Evolutionary conservation across 495 filamentous ascomycete genomes (phyloP).

Genomic region (Penicillium argentinense): DNA sequence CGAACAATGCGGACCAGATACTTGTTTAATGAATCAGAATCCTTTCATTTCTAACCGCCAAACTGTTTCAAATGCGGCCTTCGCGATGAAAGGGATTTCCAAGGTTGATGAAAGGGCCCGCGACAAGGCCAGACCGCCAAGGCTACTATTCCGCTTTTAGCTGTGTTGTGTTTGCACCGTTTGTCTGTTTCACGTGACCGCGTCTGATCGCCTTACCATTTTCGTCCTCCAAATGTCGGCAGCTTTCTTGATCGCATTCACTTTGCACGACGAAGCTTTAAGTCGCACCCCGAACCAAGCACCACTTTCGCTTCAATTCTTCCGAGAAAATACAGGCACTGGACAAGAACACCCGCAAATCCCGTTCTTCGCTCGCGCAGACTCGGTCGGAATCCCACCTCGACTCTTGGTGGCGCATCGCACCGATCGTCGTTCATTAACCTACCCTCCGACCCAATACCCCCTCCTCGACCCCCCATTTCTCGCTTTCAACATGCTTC

Average conservation of each 20-base stretch:
- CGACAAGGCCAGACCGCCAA: too few species aligned
- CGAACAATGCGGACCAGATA: too few species aligned
- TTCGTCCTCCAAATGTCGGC: constrained; percentile 5
- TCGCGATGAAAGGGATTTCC: too few species aligned
- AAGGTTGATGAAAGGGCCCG: too few species aligned
- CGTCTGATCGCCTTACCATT: constrained; percentile 10
- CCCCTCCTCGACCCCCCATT: background rate
- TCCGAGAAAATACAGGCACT: too few species aligned
- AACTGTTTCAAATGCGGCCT: too few species aligned
- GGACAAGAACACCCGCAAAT: too few species aligned
- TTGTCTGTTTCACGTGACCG: constrained; percentile 11
- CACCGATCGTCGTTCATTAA: constrained; percentile 1
- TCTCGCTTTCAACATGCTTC: constrained; percentile 19
- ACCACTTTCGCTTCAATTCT: background rate
- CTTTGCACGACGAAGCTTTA: constrained; percentile 4
- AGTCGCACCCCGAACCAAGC: background rate
- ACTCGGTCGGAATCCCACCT: background rate
- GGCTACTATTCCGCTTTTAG: constrained; percentile 2
- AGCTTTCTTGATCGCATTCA: constrained; percentile 17
- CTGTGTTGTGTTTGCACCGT: constrained; percentile 10
- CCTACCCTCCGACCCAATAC: background rate
- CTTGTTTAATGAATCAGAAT: too few species aligned
- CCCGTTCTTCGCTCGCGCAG: background rate
- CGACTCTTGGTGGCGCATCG: constrained; percentile 18
- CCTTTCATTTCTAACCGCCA: too few species aligned